Evolutionary conservation across 257 asterid genomes (phyloP).

Genomic region (Plectranthus barbatus): DNA sequence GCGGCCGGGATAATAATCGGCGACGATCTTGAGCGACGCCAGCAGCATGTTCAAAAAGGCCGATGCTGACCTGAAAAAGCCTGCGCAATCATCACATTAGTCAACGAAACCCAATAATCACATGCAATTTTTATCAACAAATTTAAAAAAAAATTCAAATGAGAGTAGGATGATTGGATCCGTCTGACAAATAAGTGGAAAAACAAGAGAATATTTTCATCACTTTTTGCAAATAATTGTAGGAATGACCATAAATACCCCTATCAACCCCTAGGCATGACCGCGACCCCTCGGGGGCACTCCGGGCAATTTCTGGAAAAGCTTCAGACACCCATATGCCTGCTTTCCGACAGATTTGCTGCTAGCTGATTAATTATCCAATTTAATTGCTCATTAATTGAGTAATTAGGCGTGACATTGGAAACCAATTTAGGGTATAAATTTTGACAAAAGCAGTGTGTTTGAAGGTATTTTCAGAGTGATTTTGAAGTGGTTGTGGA

Average conservation of each 20-base stretch:
- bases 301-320: constrained; percentile 46
- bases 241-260: constrained; percentile 34
- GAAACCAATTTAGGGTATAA: constrained; percentile 26
- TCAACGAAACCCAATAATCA: constrained; percentile 17
- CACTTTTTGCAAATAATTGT: constrained; percentile 28
- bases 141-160: constrained; percentile 17
- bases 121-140: no score
- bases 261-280: constrained; percentile 19
- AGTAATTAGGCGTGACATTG: constrained; percentile 63
- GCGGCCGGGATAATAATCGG: constrained; percentile 72
- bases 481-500: constrained; percentile 36
- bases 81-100: constrained; percentile 36
- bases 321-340: constrained; percentile 16
- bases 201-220: constrained; percentile 35
- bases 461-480: constrained; percentile 29
- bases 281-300: constrained; percentile 56
- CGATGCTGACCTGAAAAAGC: constrained; percentile 95
- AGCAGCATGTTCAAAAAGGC: constrained; percentile 79
- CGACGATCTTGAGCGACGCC: constrained; percentile 66
- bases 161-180: constrained; percentile 24
- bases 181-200: constrained; percentile 26
- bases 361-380: constrained; percentile 12
- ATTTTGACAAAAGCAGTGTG: constrained; percentile 29
- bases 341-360: constrained; percentile 29
- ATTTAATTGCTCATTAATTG: constrained; percentile 26